These are phyloP conservation scores for Barnettozyma californica DNA, from an alignment of 805 yeast species.

Conservation along the genomic window DNA sequence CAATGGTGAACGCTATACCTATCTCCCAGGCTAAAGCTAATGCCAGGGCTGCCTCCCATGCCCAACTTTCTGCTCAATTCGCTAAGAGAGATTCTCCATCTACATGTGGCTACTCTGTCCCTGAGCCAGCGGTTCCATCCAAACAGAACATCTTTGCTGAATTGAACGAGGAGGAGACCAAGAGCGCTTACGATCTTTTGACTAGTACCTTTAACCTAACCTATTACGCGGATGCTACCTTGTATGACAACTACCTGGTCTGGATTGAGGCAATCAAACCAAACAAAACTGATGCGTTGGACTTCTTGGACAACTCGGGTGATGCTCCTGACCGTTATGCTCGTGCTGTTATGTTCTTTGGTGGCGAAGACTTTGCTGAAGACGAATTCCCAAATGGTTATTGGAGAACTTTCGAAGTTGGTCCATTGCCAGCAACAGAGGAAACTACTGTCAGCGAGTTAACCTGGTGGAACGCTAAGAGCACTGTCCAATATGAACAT, in stretches of 20 bases:
- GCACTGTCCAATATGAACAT: slow-evolving; percentile 14
- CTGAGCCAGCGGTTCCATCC: slow-evolving; percentile 13
- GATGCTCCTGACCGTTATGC: slow-evolving; percentile 21
- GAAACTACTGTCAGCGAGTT: slow-evolving; percentile 11
- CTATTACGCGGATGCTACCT: slow-evolving; percentile 15
- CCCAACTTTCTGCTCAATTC: background rate
- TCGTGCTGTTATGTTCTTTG: slow-evolving; percentile 20
- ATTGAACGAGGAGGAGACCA: slow-evolving; percentile 18
- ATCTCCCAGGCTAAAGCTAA: slow-evolving; percentile 1
- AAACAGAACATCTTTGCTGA: slow-evolving; percentile 23
- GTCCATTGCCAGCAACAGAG: slow-evolving; percentile 17
- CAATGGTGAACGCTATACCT: slow-evolving; percentile 1
- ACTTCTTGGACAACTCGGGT: slow-evolving; percentile 19
- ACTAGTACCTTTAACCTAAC: slow-evolving; percentile 18
- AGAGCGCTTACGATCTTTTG: slow-evolving; percentile 13
- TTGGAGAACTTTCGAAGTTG: slow-evolving; percentile 23
- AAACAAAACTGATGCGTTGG: slow-evolving; percentile 25
- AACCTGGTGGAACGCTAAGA: slow-evolving; percentile 18
- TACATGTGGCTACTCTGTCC: slow-evolving; percentile 10
- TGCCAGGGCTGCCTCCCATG: slow-evolving; percentile 1
- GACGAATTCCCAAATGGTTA: slow-evolving; percentile 23
- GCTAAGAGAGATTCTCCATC: background rate
- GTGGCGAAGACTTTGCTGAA: slow-evolving; percentile 19
- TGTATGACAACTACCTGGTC: slow-evolving; percentile 21
- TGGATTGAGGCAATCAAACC: slow-evolving; percentile 24